Conservation (phyloP, 257 asterid species). For the Cinchona pubescens region DNA sequence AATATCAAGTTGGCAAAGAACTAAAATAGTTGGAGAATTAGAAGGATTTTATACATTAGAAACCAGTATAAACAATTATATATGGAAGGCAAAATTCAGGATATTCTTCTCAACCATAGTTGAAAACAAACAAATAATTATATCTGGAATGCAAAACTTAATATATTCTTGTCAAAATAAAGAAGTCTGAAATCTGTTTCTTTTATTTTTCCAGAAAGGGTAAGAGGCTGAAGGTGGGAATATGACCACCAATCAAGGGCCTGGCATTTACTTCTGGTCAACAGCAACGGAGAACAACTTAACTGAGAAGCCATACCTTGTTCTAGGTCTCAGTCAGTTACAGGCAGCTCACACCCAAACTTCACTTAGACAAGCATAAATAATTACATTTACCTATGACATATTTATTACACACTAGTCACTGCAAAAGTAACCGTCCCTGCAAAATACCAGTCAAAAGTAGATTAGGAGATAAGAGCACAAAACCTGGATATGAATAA, state of each 20-base stretch:
- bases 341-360: neutral
- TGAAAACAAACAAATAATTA: no score
- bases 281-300: neutral
- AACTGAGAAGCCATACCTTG: neutral
- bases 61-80: neutral
- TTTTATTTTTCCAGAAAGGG: neutral
- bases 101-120: no score
- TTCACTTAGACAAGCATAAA: neutral
- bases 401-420: neutral
- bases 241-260: neutral
- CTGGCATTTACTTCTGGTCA: neutral
- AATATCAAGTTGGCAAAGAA: neutral
- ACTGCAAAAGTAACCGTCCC: neutral
- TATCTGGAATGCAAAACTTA: neutral
- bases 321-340: neutral
- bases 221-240: neutral
- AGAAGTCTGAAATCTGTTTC: no score
- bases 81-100: neutral
- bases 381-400: neutral
- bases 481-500: neutral
- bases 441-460: neutral
- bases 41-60: neutral
- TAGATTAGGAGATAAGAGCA: neutral
- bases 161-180: no score
- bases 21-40: no score